phyloP scores from a whole-genome alignment of 2,329 filamentous ascomycete species.

The Stagonosporopsis chrysanthemi region DNA sequence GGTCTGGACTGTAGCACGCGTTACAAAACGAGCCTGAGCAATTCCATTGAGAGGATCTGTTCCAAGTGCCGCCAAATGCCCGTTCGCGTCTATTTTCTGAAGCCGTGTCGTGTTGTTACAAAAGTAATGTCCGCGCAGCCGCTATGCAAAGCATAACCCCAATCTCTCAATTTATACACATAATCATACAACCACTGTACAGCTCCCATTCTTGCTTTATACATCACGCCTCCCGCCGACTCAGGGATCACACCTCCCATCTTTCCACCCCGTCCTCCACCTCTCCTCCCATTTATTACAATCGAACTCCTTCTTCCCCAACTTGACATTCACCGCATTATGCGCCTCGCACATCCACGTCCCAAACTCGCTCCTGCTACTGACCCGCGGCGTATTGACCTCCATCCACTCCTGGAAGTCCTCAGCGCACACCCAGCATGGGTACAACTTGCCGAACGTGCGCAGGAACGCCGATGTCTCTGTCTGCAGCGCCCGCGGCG shows the following conservation, averaged over 20 bases:
- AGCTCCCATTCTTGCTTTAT: neutral
- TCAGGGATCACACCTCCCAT: conserved; percentile 68
- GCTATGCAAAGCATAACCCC: neutral
- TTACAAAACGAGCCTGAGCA: neutral
- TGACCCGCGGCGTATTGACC: conserved; percentile 70
- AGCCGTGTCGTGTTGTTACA: conserved; percentile 6
- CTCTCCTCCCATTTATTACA: conserved; percentile 90
- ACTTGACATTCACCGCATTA: conserved; percentile 85
- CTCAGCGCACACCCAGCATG: conserved; percentile 93
- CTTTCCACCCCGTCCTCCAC: conserved; percentile 89
- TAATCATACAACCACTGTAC: conserved; percentile 10
- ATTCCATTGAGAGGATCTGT: neutral
- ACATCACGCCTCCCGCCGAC: neutral
- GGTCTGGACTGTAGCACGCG: neutral
- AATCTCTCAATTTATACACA: neutral
- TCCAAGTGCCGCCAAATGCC: conserved; percentile 23
- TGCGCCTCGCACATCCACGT: conserved; percentile 85
- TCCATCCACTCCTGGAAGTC: conserved; percentile 87
- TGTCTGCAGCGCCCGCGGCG: conserved; percentile 72
- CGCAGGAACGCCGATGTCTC: conserved; percentile 81
- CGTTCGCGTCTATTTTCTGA: conserved; percentile 14
- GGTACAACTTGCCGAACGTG: conserved; percentile 86
- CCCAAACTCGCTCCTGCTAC: conserved; percentile 72
- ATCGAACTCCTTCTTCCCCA: conserved; percentile 92
- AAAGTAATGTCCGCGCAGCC: neutral